These are phyloP conservation scores for Lablab purpureus DNA, from an alignment of 306 rosid species.

Conservation along the genomic window DNA sequence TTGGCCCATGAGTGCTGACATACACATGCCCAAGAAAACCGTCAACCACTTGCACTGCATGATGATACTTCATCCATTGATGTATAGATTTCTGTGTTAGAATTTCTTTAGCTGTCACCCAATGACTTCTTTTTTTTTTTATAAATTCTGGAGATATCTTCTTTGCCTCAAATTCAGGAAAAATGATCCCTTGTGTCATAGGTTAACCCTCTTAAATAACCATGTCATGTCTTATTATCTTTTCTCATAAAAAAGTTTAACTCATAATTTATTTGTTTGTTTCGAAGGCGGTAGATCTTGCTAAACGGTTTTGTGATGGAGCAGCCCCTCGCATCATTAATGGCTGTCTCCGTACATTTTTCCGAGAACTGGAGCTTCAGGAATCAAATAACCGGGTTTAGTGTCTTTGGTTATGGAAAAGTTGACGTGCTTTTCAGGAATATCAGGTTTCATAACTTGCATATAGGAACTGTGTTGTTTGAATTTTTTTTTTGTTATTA, in stretches of 20 bases:
- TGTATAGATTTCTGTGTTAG: no score
- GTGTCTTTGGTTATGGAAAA: constrained; percentile 23
- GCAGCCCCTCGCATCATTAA: constrained; percentile 89
- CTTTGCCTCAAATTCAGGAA: no score
- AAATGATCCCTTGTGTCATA: no score
- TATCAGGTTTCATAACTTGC: constrained; percentile 13
- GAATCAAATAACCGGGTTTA: constrained; percentile 39
- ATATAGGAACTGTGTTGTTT: constrained; percentile 5
- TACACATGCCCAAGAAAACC: no score
- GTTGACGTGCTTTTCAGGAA: constrained; percentile 18
- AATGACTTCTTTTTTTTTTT: no score
- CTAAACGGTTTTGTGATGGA: constrained; percentile 96
- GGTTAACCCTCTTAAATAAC: neutral
- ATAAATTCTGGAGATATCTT: no score
- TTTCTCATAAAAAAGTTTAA: neutral
- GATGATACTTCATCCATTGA: no score
- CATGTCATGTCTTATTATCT: neutral
- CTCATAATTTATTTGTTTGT: constrained; percentile 7
- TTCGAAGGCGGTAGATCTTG: constrained; percentile 91
- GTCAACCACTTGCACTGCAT: no score
- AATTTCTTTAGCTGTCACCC: no score
- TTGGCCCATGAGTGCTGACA: no score
- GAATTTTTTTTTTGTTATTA: neutral
- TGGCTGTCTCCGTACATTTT: constrained; percentile 88
- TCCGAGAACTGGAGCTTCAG: constrained; percentile 55